Conservation (phyloP, 352 stramenopile genomes). For the Globisporangium solare region DNA sequence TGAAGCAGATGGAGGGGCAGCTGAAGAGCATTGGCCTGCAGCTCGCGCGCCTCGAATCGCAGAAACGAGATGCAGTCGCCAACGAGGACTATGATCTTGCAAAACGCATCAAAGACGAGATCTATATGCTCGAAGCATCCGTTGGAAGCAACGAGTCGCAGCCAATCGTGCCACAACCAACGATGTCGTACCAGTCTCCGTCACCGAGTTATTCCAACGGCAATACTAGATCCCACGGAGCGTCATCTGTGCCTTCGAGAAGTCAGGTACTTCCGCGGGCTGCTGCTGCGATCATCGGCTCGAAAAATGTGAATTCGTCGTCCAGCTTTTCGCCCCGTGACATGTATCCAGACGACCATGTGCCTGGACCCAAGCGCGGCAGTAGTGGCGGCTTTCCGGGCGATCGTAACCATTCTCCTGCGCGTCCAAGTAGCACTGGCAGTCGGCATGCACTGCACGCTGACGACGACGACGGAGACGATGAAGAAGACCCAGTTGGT, state of each 20-base stretch:
- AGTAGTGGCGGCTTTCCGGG: constrained; percentile 4
- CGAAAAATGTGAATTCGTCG: constrained; percentile 22
- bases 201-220: constrained; percentile 8
- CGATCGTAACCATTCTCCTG: constrained; percentile 4
- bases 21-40: constrained; percentile 88
- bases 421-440: constrained; percentile 16
- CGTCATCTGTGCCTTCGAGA: constrained; percentile 9
- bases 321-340: constrained; percentile 59
- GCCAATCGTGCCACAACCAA: constrained; percentile 31
- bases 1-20: constrained; percentile 85
- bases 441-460: not conserved
- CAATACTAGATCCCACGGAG: not conserved
- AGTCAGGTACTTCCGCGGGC: constrained; percentile 47
- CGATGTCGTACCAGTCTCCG: not conserved
- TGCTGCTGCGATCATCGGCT: constrained; percentile 26
- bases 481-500: constrained; percentile 18
- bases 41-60: constrained; percentile 78
- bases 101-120: constrained; percentile 89
- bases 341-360: constrained; percentile 55
- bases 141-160: constrained; percentile 58
- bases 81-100: constrained; percentile 92
- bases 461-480: constrained; percentile 16
- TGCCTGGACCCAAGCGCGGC: constrained; percentile 8
- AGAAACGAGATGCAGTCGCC: constrained; percentile 86
- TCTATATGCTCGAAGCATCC: constrained; percentile 58